phyloP scores from a whole-genome alignment of 805 yeast genomes.

The Kuraishia hungarica region DNA sequence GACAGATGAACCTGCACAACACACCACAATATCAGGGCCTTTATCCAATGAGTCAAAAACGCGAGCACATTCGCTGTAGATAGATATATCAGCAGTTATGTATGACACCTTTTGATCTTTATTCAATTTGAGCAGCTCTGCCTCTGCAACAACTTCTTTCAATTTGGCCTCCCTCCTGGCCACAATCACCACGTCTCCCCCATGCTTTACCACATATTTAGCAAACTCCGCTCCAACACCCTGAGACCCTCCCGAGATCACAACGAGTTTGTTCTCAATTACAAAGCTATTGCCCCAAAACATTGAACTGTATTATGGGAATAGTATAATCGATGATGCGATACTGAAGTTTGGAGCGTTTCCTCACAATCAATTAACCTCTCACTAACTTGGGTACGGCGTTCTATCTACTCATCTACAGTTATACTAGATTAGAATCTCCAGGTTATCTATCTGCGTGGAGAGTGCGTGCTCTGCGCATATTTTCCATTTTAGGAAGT shows the following conservation, averaged over 20 bases:
- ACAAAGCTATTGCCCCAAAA: conserved; percentile 7
- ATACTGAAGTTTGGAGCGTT: no score
- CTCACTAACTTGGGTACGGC: no score
- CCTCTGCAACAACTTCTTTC: conserved; percentile 33
- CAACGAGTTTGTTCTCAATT: conserved; percentile 44
- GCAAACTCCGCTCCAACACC: conserved; percentile 87
- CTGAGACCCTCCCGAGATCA: conserved; percentile 92
- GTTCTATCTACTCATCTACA: neutral
- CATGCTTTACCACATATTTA: conserved; percentile 51
- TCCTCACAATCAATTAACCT: no score
- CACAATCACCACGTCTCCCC: conserved; percentile 64
- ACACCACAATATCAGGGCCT: conserved; percentile 63
- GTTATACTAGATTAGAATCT: neutral
- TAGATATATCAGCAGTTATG: conserved; percentile 57
- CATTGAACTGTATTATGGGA: neutral
- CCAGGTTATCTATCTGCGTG: neutral
- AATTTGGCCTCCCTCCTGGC: conserved; percentile 69
- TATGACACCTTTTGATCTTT: conserved; percentile 29
- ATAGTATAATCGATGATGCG: no score
- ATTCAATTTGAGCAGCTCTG: conserved; percentile 23
- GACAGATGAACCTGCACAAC: conserved; percentile 83
- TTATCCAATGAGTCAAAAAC: conserved; percentile 29
- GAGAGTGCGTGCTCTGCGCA: neutral
- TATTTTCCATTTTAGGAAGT: neutral
- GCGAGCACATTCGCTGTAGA: conserved; percentile 37